Evolutionary conservation across 352 stramenopile species (phyloP), one percentile per base, ranked within the genome.

Genomic region (Globisporangium sylvaticum): DNA sequence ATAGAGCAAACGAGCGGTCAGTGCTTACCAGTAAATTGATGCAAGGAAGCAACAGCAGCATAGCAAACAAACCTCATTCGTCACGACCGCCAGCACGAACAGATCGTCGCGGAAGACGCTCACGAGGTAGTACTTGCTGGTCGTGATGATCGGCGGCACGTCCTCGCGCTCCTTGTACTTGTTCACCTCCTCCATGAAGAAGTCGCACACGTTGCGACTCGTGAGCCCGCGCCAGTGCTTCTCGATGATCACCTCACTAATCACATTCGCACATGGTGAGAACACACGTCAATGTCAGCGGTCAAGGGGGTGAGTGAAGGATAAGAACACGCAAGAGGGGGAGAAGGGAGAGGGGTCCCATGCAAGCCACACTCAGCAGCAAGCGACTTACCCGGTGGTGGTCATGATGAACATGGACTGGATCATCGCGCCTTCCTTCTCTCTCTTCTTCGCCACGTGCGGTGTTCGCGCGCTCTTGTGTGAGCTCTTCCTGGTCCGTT

Each of bases 381-480:
- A 34, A 18, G 20, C 24, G 15, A 53, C 18, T 31, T 12, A 10
- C 52, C 31, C 96, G 6, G 87, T 97, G 58, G 93, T 95, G 66
- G 93, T 98, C 65, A 98, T 89, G 71, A 99, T 98, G 77, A 98
- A 99, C 69, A 99, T 83, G 60, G 93, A 98, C 81, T 98, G 94
- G 73, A 98, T 98, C 95, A 98, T 98, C 63, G 32, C 31, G 60
- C n/a, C 46, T 50, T 14, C 56, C 53, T 14, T 25, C 25, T 32
- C 29, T 56, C 24, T 44, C 22, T 31, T 50, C 9, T 34, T 44
- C 34, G 31, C 39, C 12, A 12, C 4, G 37, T 64, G 42, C 18
- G 53, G 32, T 39, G 15, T 50, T 20, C 14, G 25, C 22, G 32
- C 3, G 61, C 29, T n/a, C 42, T 50, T 5, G 18, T 20, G 18